These are phyloP conservation scores for Boletus semigastroideus DNA, from an alignment of 1,284 basidiomycete species.

Conservation along the genomic window DNA sequence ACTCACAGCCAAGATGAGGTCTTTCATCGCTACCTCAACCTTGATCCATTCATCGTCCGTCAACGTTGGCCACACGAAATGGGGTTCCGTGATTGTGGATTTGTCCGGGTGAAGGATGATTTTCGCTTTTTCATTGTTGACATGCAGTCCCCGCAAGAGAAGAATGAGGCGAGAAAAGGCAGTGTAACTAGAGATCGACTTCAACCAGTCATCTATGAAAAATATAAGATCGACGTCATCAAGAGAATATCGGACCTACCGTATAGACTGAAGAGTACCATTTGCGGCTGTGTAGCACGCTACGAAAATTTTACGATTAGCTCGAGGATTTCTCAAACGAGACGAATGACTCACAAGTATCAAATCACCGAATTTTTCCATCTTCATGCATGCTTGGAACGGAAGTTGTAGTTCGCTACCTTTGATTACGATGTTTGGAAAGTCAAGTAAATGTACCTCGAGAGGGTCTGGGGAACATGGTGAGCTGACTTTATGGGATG, in stretches of 20 bases:
- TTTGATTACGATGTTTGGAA: slow-evolving; percentile 99
- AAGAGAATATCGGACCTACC: slow-evolving; percentile 42
- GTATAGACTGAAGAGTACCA: slow-evolving; percentile 98
- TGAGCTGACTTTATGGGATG: slow-evolving; percentile 4
- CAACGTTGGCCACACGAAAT: slow-evolving; percentile 98
- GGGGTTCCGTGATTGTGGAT: slow-evolving; percentile 94
- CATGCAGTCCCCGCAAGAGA: slow-evolving; percentile 93
- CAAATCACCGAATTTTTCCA: slow-evolving; percentile 99
- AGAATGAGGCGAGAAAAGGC: slow-evolving; percentile 98
- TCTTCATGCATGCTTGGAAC: slow-evolving; percentile 99
- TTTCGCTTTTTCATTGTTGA: slow-evolving; percentile 99
- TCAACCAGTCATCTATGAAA: slow-evolving; percentile 89
- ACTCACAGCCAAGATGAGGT: slow-evolving; percentile 81
- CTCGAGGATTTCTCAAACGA: not conserved
- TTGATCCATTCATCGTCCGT: slow-evolving; percentile 99
- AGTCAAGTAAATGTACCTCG: slow-evolving; percentile 98
- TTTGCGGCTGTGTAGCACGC: slow-evolving; percentile 97
- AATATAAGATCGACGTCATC: slow-evolving; percentile 6
- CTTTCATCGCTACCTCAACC: slow-evolving; percentile 97
- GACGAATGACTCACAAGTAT: slow-evolving; percentile 61
- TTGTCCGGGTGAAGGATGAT: slow-evolving; percentile 91
- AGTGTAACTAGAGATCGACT: slow-evolving; percentile 98
- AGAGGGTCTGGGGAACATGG: slow-evolving; percentile 68
- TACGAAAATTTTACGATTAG: slow-evolving; percentile 28
- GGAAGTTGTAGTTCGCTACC: slow-evolving; percentile 97